Percentiles rank a stretch among this genome's conserved stretches.
phyloP scores from a whole-genome alignment of 495 filamentous ascomycete species.

The Chaetomium cochliodes region DNA sequence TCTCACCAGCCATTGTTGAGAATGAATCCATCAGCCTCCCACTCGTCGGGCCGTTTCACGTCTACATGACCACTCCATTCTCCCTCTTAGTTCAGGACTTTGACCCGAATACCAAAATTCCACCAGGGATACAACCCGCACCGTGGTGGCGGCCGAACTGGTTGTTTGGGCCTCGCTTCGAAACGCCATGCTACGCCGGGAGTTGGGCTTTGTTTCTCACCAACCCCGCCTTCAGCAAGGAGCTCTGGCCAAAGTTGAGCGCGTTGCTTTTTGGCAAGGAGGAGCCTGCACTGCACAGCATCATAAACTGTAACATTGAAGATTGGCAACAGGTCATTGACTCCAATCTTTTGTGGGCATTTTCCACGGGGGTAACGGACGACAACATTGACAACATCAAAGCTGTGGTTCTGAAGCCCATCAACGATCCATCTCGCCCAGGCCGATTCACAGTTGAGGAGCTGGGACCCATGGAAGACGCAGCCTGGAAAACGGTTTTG shows the following conservation, averaged over 20 bases:
- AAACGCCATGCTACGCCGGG: neutral
- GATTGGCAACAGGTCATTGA: neutral
- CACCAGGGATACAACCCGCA: neutral
- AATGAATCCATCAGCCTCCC: constrained; percentile 5
- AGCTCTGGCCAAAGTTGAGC: constrained; percentile 2
- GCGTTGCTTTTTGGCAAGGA: neutral
- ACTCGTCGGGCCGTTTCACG: neutral
- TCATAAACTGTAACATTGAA: neutral
- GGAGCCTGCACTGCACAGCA: neutral
- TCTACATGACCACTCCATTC: constrained; percentile 5
- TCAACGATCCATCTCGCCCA: neutral
- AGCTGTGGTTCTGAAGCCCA: constrained; percentile 2
- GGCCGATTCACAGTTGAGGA: neutral
- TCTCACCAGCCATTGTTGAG: neutral
- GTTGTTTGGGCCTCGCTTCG: neutral
- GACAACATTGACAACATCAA: neutral
- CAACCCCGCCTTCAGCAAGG: neutral
- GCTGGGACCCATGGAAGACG: neutral
- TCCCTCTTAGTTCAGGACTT: constrained; percentile 4
- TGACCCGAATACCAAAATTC: constrained; percentile 5
- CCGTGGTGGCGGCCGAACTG: neutral
- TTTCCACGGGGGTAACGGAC: neutral
- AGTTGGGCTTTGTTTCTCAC: neutral
- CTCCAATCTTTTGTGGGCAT: neutral
- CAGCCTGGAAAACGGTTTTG: neutral